Conservation (phyloP, 257 asterid species). For the Linaria vulgaris region DNA sequence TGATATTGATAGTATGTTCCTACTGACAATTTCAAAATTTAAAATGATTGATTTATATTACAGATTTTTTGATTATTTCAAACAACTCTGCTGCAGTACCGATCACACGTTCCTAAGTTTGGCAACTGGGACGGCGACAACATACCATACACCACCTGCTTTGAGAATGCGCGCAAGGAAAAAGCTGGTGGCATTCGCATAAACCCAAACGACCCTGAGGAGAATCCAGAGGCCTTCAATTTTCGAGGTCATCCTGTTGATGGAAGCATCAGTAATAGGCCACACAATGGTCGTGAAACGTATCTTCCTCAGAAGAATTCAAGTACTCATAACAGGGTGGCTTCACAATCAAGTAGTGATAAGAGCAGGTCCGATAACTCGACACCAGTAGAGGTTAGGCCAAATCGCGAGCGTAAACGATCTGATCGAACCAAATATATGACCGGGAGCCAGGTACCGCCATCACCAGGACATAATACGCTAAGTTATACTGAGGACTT, state of each 20-base stretch:
- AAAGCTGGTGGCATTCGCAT: conserved; percentile 41
- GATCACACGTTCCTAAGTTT: conserved; percentile 66
- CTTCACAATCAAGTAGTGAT: conserved; percentile 41
- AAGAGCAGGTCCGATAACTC: conserved; percentile 30
- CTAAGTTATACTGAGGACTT: conserved; percentile 38
- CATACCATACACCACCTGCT: conserved; percentile 69
- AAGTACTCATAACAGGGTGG: conserved; percentile 23
- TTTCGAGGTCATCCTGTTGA: conserved; percentile 10
- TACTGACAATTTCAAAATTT: not conserved
- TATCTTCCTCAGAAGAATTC: conserved; percentile 25
- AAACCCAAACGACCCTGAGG: conserved; percentile 80
- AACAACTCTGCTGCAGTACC: conserved; percentile 31
- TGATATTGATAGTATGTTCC: not conserved
- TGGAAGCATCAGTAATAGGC: not conserved
- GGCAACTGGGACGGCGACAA: conserved; percentile 80
- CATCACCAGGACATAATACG: conserved; percentile 30
- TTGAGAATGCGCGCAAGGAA: conserved; percentile 70
- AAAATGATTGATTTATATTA: not conserved
- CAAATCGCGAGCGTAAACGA: conserved; percentile 27
- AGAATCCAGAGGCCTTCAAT: conserved; percentile 65
- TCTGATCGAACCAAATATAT: conserved; percentile 29
- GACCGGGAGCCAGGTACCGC: conserved; percentile 24
- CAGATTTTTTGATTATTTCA: not conserved
- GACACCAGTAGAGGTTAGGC: conserved; percentile 15
- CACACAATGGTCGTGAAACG: conserved; percentile 1